A percentile compares a stretch with the other conserved stretches of the same genome.
phyloP scores from a whole-genome alignment of 192 early-diverging fungal genomes.

The Gaertneriomyces semiglobifer region DNA sequence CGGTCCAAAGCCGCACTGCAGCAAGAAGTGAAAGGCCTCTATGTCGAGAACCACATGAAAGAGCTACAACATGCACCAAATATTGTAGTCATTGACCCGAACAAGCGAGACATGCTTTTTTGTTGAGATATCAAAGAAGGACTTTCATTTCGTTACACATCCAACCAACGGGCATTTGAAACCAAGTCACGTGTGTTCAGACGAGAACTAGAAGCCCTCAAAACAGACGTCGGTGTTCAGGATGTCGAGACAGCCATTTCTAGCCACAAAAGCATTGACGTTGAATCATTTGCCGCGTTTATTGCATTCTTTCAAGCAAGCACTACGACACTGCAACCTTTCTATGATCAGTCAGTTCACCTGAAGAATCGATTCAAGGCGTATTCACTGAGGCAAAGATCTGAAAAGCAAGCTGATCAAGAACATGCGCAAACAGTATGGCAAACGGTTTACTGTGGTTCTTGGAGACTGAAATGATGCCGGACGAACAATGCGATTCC shows the following conservation, averaged over 20 bases:
- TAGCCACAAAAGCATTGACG: constrained; percentile 9
- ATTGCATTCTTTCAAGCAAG: no score
- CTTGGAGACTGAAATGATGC: constrained; percentile 16
- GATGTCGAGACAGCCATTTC: neutral
- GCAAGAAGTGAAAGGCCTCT: neutral
- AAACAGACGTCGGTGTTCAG: neutral
- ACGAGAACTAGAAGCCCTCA: constrained; percentile 8
- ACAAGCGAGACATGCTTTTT: constrained; percentile 18
- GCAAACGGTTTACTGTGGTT: constrained; percentile 14
- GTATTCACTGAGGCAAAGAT: neutral
- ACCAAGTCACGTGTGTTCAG: constrained; percentile 6
- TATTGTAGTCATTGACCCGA: constrained; percentile 12
- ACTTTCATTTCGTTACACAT: constrained; percentile 17
- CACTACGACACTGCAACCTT: neutral
- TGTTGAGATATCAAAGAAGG: constrained; percentile 9
- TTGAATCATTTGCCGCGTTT: neutral
- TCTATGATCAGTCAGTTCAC: neutral
- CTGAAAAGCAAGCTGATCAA: constrained; percentile 7
- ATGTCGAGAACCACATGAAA: constrained; percentile 14
- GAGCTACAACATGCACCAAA: constrained; percentile 9
- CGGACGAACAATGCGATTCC: constrained; percentile 13
- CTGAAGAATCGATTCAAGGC: neutral
- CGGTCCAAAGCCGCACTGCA: neutral
- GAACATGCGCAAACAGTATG: constrained; percentile 17
- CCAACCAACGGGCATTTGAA: constrained; percentile 19